Conservation (phyloP, 1,284 basidiomycete species). For the Sporisorium reilianum region DNA sequence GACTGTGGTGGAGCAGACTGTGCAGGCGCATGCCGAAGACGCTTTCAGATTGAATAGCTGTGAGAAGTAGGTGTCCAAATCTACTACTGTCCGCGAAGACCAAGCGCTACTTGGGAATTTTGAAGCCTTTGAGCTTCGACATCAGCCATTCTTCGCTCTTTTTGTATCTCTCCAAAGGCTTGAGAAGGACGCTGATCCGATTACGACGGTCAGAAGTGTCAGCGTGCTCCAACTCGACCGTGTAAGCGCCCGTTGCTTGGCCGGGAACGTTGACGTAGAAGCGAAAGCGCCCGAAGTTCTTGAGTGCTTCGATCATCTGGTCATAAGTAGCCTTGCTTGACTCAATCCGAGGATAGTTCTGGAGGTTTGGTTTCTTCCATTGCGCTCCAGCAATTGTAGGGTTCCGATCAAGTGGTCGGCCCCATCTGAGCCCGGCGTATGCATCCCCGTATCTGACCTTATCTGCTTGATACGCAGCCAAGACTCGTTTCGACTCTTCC, state of each 20-base stretch:
- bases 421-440: background rate
- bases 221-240: background rate
- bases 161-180: too few species aligned
- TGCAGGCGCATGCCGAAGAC: too few species aligned
- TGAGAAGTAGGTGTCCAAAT: too few species aligned
- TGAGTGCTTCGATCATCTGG: background rate
- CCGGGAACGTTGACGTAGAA: background rate
- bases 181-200: background rate
- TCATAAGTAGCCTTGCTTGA: background rate
- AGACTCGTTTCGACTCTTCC: background rate
- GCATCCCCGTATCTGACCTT: background rate
- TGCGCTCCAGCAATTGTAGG: background rate
- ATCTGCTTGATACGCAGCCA: background rate
- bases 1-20: too few species aligned
- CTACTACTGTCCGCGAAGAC: too few species aligned
- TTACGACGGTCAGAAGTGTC: background rate
- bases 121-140: too few species aligned
- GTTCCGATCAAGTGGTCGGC: background rate
- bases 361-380: too few species aligned
- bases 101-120: too few species aligned
- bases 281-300: background rate
- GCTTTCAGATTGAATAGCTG: too few species aligned
- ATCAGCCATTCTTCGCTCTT: too few species aligned
- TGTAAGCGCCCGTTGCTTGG: background rate
- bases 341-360: too few species aligned